Evolutionary conservation across 345 rosid genomes (phyloP), one percentile per base, ranked within the genome.

Genomic region (Linum lewisii): DNA sequence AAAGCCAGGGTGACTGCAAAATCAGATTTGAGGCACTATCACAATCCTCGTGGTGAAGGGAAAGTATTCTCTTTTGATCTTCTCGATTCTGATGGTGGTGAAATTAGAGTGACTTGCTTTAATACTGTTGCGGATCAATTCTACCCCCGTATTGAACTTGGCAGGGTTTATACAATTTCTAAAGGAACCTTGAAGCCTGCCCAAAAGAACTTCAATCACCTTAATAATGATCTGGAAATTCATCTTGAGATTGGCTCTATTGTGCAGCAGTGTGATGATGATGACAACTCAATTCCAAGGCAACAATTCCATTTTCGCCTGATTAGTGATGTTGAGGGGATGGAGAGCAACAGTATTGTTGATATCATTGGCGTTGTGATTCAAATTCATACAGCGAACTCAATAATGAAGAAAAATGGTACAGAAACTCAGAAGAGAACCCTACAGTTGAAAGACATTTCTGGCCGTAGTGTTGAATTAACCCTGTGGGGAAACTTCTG

Each of bases 401-500:
- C 95, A 2, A 71, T 88, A 68, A 88, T 82, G 91, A 74, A 79
- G 34, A 88, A 88, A 67, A 86, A 79, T 67, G 86, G 85, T 59
- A 68, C 83, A 9, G 98, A 84, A 67, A 81, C 88, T 55, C 91
- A 78, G 75, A 88, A 84, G 81, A 83, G 88, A 72, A 32, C 82
- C 51, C 84, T 86, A 67, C 91, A 82, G 62, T 62, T 92, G 80
- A 88, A 79, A 65, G 98, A 92, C 72, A 78, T 73, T 82, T 88
- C 98, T 63, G 82, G 86, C 21, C 75, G 84, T 66, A 88, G 95
- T 57, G 87, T 88, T 32, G 97, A 92, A 69, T 67, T 92, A 59
- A 88, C 95, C n/a, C 59, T 92, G 51, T 92, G 98, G 98, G 96
- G 97, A 61, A 77, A 61, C 59, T 82, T 83, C 51, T 88, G 95